phyloP scores from a whole-genome alignment of 31 red algal genomes.

The Bonnemaisonia californica region DNA sequence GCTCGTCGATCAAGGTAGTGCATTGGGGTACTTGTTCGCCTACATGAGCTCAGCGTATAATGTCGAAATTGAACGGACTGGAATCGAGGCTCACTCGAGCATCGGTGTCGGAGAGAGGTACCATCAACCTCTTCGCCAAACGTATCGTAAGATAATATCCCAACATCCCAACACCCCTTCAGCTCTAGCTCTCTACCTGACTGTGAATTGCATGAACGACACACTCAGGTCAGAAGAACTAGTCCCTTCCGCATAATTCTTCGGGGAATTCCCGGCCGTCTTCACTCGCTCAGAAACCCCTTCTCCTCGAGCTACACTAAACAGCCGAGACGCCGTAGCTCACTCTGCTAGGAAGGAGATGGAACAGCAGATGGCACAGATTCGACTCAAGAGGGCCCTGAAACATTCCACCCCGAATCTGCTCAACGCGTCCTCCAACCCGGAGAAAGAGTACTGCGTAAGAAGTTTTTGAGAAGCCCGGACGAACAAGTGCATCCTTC shows the following conservation, averaged over 20 bases:
- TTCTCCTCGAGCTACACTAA: background rate
- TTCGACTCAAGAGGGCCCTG: background rate
- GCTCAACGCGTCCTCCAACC: background rate
- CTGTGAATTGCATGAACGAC: no score
- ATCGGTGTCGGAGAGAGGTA: no score
- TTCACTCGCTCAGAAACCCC: conserved; percentile 15
- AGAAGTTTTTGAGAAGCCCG: no score
- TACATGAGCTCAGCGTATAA: no score
- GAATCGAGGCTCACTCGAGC: no score
- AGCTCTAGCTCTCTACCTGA: no score
- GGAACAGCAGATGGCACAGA: background rate
- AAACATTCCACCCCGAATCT: background rate
- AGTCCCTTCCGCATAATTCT: background rate
- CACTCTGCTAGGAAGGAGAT: no score
- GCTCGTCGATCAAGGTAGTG: conserved; percentile 42
- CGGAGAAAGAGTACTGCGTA: background rate
- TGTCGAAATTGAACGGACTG: no score
- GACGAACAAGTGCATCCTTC: no score
- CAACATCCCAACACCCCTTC: no score
- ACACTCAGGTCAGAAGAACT: no score
- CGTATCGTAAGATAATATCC: no score
- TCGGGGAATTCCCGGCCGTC: conserved; percentile 23
- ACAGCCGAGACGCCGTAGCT: background rate
- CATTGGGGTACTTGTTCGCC: conserved; percentile 8
- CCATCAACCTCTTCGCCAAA: background rate